phyloP scores from a whole-genome alignment of 768 basidiomycete genomes.

The Amanita thiersii region DNA sequence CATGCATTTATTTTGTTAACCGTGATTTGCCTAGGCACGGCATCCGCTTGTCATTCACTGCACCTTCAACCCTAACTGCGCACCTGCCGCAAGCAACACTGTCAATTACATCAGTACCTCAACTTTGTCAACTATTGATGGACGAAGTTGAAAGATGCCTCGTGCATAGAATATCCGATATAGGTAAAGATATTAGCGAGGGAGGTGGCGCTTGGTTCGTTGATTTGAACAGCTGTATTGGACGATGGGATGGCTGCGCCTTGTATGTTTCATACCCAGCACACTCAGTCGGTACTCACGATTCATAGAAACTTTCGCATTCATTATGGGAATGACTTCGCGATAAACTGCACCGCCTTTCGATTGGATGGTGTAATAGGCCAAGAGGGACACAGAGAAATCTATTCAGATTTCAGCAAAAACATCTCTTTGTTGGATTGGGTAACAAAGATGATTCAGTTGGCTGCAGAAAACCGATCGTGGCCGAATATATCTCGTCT shows the following conservation, averaged over 20 bases:
- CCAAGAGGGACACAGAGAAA: conserved; percentile 30
- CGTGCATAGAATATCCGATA: conserved; percentile 58
- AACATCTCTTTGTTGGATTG: conserved; percentile 30
- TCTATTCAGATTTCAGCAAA: conserved; percentile 22
- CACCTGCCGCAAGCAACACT: conserved; percentile 78
- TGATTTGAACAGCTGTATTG: conserved; percentile 63
- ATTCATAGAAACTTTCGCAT: conserved; percentile 54
- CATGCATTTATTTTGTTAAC: neutral
- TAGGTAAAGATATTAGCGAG: conserved; percentile 47
- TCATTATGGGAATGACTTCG: conserved; percentile 38
- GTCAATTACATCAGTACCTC: conserved; percentile 64
- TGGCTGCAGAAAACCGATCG: conserved; percentile 15
- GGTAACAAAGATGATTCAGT: conserved; percentile 42
- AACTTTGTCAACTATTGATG: conserved; percentile 63
- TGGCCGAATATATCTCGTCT: too few relatives aligned
- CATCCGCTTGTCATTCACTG: conserved; percentile 64
- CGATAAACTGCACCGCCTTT: conserved; percentile 52
- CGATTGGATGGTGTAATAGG: conserved; percentile 34
- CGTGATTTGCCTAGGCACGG: conserved; percentile 43
- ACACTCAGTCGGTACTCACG: conserved; percentile 1
- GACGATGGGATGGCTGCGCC: conserved; percentile 74
- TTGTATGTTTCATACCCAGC: conserved; percentile 40
- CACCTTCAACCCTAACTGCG: conserved; percentile 71
- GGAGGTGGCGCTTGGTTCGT: conserved; percentile 70
- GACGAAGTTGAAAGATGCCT: conserved; percentile 75